Percentiles rank a stretch among this genome's conserved stretches.
phyloP scores from a whole-genome alignment of 2,329 filamentous ascomycete species.

The Periconia digitata region DNA sequence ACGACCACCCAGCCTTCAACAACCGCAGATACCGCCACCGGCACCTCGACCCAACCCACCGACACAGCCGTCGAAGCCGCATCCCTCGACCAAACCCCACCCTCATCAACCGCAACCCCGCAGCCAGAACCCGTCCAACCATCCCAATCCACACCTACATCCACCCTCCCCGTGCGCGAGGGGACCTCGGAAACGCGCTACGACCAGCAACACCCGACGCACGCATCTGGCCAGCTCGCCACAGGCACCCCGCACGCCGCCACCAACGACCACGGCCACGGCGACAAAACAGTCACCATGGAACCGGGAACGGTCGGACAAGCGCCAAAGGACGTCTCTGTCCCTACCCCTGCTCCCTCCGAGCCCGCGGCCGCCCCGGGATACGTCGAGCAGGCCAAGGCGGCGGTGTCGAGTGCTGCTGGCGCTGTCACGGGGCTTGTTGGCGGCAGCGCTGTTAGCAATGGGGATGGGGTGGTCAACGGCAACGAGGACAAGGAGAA shows the following conservation, averaged over 20 bases:
- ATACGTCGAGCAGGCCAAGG: conserved; percentile 49
- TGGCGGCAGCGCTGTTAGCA: conserved; percentile 22
- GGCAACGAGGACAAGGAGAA: conserved; percentile 24
- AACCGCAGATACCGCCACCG: conserved; percentile 40
- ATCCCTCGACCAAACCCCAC: conserved; percentile 13
- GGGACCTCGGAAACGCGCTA: conserved; percentile 48
- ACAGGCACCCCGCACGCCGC: conserved; percentile 46
- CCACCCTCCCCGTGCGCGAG: conserved; percentile 29
- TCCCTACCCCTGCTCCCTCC: conserved; percentile 36
- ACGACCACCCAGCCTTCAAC: too few species aligned
- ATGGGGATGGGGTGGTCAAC: conserved; percentile 24
- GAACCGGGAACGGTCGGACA: conserved; percentile 53
- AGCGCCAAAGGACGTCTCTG: conserved; percentile 50
- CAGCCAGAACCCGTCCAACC: conserved; percentile 8
- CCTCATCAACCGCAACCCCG: conserved; percentile 17
- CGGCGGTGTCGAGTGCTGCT: conserved; percentile 36
- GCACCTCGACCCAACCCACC: conserved; percentile 41
- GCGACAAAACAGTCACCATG: conserved; percentile 50
- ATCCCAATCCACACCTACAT: conserved; percentile 8
- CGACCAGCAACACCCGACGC: conserved; percentile 47
- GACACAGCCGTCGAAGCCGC: conserved; percentile 18
- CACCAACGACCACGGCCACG: conserved; percentile 45
- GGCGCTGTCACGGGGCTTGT: conserved; percentile 33
- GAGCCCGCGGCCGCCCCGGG: conserved; percentile 38
- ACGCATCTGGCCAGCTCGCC: conserved; percentile 46